Conservation (phyloP, 2,329 filamentous ascomycete species). For the Rutstroemia sp. region DNA sequence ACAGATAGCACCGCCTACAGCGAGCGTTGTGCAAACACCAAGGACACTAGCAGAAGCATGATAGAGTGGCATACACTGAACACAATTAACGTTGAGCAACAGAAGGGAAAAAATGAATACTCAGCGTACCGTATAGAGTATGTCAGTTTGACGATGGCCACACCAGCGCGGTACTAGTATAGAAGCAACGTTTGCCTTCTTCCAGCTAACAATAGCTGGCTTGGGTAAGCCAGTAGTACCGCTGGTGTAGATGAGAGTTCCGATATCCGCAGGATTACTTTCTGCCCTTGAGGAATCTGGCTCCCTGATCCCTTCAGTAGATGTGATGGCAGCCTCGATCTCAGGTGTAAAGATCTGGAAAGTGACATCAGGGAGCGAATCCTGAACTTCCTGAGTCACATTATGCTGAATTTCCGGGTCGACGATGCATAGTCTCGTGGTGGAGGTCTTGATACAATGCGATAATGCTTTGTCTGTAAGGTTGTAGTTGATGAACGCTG, state of each 20-base stretch:
- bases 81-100: constrained; percentile 14
- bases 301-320: constrained; percentile 45
- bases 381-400: constrained; percentile 49
- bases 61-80: constrained; percentile 78
- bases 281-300: constrained; percentile 47
- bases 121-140: constrained; percentile 62
- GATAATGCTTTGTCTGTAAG: constrained; percentile 61
- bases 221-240: constrained; percentile 83
- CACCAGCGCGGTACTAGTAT: constrained; percentile 49
- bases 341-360: constrained; percentile 56
- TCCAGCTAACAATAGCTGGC: constrained; percentile 68
- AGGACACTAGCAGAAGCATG: constrained; percentile 72
- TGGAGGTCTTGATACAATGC: constrained; percentile 67
- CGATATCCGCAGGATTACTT: constrained; percentile 49
- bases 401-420: constrained; percentile 53
- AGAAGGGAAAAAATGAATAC: neutral
- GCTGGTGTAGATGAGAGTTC: constrained; percentile 74
- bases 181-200: constrained; percentile 50
- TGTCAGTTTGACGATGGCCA: constrained; percentile 52
- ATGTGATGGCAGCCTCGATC: constrained; percentile 46
- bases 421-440: constrained; percentile 59
- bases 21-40: constrained; percentile 55
- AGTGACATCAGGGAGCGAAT: constrained; percentile 42
- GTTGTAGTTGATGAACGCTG: constrained; percentile 87
- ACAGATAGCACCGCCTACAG: constrained; percentile 57